Evolutionary conservation across 2,329 filamentous ascomycete genomes (phyloP), one percentile per base, ranked within the genome.

Genomic region (Stemphylium lycopersici): DNA sequence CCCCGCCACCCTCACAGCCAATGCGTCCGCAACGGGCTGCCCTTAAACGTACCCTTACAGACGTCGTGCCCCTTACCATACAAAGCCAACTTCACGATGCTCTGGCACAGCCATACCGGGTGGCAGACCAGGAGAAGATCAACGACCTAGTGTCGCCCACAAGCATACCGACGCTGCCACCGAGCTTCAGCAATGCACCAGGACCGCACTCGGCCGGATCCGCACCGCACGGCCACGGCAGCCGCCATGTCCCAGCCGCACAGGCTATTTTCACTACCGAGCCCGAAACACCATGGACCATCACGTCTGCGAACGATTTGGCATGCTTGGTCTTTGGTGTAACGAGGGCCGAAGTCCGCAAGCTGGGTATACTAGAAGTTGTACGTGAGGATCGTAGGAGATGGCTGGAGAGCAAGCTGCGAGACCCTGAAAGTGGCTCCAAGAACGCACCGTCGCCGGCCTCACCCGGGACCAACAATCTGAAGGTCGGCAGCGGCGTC

Each of bases 241-340:
- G 90, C 67, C 87, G 95, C 74, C 96, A 92, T 87, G 88, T 90
- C 12, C 92, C 92, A 6, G 90, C 91, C 37, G 90, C 93, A 4
- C 95, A 99, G 74, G 95, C 95, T 48, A 97, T 99, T 52, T 99
- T 99, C 73, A 96, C 93, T 6, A 99, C 95, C n/a, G 91, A 96
- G 75, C 84, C 90, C 12, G 87, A 89, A 60, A 85, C 91, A 7
- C 95, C 93, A 3, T 99, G 92, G 90, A 99, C 93, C 1, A 97
- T 99, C 55, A 84, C 97, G 48, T 91, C 95, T 3, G 95, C 95
- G 44, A 99, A 99, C 71, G 95, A 99, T 72, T 81, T 99, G 43
- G 95, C 95, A 15, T 99, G 95, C 76, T 81, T 99, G 38, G 89
- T 98, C n/a, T 99, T 98, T 77, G 95, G 95, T n/a, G 91, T 99